Evolutionary conservation across 2,329 filamentous ascomycete genomes (phyloP).

Genomic region (Fusarium keratoplasticum): DNA sequence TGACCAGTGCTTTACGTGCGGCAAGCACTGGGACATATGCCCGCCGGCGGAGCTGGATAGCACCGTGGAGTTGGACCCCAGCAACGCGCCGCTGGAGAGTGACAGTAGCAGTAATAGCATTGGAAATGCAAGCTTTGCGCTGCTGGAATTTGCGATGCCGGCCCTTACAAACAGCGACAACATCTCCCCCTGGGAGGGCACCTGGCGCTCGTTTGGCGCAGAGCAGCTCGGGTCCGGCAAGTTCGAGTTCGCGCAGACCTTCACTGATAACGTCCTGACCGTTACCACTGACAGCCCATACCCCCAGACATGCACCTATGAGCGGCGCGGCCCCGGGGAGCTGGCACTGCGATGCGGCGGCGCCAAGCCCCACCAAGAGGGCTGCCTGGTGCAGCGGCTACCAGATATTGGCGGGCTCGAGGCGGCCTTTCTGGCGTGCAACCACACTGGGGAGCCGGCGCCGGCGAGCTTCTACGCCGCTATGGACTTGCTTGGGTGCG

Average conservation of each 20-base stretch:
- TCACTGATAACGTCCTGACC: conserved; percentile 7
- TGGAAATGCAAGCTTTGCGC: conserved; percentile 1
- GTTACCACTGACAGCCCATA: conserved; percentile 17
- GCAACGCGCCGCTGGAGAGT: conserved; percentile 7
- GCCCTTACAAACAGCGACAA: conserved; percentile 6
- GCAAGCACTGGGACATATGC: neutral
- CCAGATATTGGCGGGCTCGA: conserved; percentile 11
- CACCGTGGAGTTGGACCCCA: conserved; percentile 4
- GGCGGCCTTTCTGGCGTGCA: conserved; percentile 14
- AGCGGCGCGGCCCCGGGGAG: neutral
- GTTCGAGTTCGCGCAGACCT: conserved; percentile 24
- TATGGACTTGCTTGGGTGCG: conserved; percentile 12
- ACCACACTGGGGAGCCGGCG: conserved; percentile 8
- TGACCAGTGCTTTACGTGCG: neutral
- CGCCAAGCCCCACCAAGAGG: neutral
- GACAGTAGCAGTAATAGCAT: neutral
- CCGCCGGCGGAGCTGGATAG: neutral
- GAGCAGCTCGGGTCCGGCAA: conserved; percentile 27
- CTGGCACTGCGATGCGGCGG: conserved; percentile 5
- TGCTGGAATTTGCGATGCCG: conserved; percentile 7
- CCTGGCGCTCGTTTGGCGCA: conserved; percentile 24
- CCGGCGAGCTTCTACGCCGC: conserved; percentile 15
- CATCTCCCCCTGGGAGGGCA: conserved; percentile 18
- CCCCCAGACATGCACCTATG: conserved; percentile 6
- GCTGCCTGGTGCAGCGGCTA: conserved; percentile 14